Conservation (phyloP, 2,329 filamentous ascomycete species). For the Aspergillus proliferans region DNA sequence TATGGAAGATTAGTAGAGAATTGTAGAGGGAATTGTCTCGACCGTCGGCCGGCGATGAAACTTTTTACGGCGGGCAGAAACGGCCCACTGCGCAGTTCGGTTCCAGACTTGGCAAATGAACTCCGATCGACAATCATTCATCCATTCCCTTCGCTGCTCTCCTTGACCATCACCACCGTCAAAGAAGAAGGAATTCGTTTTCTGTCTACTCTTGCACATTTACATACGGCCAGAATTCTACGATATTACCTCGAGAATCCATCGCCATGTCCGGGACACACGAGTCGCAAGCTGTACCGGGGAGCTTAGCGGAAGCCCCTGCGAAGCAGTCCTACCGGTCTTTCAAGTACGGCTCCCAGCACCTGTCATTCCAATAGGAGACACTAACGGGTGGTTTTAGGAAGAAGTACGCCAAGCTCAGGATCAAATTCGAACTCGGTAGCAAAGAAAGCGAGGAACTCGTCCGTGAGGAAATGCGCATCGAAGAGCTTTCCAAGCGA, state of each 20-base stretch:
- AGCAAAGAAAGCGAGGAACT: constrained; percentile 60
- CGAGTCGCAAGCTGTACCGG: constrained; percentile 21
- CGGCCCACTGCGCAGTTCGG: constrained; percentile 13
- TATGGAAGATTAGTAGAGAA: neutral
- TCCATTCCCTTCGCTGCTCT: neutral
- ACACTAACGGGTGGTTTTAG: constrained; percentile 19
- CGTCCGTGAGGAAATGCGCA: constrained; percentile 75
- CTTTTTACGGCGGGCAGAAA: constrained; percentile 27
- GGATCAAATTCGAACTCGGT: constrained; percentile 73
- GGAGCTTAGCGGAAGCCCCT: constrained; percentile 34
- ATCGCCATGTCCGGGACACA: constrained; percentile 27
- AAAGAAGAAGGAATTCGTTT: neutral
- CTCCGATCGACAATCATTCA: constrained; percentile 7
- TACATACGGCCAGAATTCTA: too few species aligned
- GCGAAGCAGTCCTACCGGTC: constrained; percentile 56
- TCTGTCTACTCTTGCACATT: neutral
- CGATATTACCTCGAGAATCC: neutral
- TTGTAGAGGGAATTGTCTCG: neutral
- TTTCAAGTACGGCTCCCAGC: constrained; percentile 49
- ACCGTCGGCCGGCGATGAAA: constrained; percentile 4
- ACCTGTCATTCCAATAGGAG: neutral
- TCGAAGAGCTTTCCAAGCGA: constrained; percentile 71
- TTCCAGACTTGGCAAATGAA: constrained; percentile 16
- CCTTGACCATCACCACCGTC: neutral
- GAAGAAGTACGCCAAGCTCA: constrained; percentile 88